Evolutionary conservation across 2,329 filamentous ascomycete species (phyloP), one percentile per base, ranked within the genome.

Genomic region (Fusarium goolgardi): DNA sequence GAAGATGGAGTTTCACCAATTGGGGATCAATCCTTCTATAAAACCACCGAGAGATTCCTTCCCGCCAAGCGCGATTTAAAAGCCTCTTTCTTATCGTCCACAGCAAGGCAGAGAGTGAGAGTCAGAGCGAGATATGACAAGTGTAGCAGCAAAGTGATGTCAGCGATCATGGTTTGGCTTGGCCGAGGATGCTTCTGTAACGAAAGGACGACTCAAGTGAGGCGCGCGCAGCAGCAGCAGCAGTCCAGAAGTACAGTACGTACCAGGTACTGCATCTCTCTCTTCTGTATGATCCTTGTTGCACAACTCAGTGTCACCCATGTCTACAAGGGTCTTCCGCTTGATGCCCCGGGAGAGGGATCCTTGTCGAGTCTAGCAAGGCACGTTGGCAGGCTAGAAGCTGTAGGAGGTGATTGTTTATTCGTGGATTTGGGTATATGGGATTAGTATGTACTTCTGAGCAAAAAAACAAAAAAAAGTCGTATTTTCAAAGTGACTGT

Each of bases 271-370:
- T 20, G 21, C 23, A 37, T 23, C 25, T 44, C n/a, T 27, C 27
- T 45, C 27, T 31, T 20, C 43, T 31, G 27, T 20, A 45, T 47
- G 52, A 35, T 52, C 54, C 62, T 52, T 52, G 49, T 43, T 31
- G 45, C 57, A 69, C 53, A 59, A 55, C 58, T 50, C 65, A 65
- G 57, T 54, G 31, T 46, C 55, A 51, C 65, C 70, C 70, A 62
- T 69, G 70, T 65, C 67, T 62, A 71, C 65, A 63, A 62, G 60
- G 70, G 57, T 63, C 46, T 57, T 59, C 52, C 59, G 55, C 67
- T 50, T 66, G 59, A 47, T 58, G 49, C 64, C 56, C 60, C 51
- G 56, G 56, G 46, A 55, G 49, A 37, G 45, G 39, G 56, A 69
- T 63, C 65, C 68, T 63, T 31, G 60, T 44, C 64, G 47, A 55